Conservation (phyloP, 148 eudicot species). For the Amaranthus hypochondriacus region DNA sequence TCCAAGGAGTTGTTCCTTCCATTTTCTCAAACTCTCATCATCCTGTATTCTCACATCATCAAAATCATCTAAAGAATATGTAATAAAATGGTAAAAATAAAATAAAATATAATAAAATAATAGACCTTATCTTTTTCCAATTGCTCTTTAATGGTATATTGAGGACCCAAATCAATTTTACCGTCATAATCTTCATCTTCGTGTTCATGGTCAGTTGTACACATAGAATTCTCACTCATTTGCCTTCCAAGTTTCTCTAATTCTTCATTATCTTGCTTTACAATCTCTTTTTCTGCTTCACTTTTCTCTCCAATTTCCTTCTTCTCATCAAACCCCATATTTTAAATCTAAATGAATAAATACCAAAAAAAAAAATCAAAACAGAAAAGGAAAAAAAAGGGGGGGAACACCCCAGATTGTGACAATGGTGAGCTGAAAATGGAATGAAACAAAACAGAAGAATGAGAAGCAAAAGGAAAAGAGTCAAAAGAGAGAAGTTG, state of each 20-base stretch:
- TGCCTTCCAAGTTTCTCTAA: conserved; percentile 35
- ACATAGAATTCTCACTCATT: conserved; percentile 46
- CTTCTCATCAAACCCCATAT: conserved; percentile 49
- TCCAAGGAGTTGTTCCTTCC: conserved; percentile 87
- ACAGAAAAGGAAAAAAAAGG: neutral
- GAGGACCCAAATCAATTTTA: conserved; percentile 63
- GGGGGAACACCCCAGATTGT: conserved; percentile 14
- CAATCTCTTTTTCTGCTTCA: conserved; percentile 12
- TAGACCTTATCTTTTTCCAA: conserved; percentile 80
- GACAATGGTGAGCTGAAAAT: neutral
- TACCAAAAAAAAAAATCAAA: neutral
- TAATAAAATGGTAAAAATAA: neutral
- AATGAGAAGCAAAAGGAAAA: no score
- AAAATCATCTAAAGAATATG: neutral
- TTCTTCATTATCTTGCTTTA: conserved; percentile 23
- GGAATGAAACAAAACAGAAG: no score
- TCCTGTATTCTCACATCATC: conserved; percentile 38
- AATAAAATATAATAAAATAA: neutral
- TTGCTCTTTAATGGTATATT: conserved; percentile 56
- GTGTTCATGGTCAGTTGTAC: conserved; percentile 48
- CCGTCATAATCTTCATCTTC: conserved; percentile 50
- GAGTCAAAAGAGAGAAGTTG: no score
- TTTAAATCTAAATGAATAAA: conserved; percentile 25
- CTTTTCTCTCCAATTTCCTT: conserved; percentile 41
- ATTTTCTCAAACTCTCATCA: conserved; percentile 86